phyloP scores from a whole-genome alignment of 371 early-diverging fungal genomes.

The Mucor piriformis region DNA sequence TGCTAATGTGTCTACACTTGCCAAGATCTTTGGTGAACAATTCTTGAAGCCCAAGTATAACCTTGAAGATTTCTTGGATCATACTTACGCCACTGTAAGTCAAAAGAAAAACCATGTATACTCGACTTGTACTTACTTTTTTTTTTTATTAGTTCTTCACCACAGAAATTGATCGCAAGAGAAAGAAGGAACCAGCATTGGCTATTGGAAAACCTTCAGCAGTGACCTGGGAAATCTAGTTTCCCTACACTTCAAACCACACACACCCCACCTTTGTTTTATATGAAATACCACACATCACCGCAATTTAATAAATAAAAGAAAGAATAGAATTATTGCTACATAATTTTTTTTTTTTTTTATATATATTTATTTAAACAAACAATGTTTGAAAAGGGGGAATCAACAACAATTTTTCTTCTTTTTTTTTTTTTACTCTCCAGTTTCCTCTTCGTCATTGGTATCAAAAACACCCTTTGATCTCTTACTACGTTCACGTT shows the following conservation, averaged over 20 bases:
- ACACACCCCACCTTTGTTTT: neutral
- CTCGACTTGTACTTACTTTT: neutral
- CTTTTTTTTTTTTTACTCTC: neutral
- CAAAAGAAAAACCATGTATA: neutral
- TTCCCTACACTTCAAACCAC: neutral
- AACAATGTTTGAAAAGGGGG: neutral
- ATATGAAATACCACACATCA: neutral
- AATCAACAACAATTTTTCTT: neutral
- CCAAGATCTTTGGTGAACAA: slow-evolving; percentile 83
- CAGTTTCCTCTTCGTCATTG: slow-evolving; percentile 42
- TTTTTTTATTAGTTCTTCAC: slow-evolving; percentile 60
- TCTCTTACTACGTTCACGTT: slow-evolving; percentile 74
- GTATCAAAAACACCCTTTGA: slow-evolving; percentile 56
- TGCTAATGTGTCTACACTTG: slow-evolving; percentile 82
- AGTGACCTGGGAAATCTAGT: slow-evolving; percentile 38
- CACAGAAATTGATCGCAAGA: slow-evolving; percentile 65
- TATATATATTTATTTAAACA: neutral
- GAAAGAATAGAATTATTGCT: neutral
- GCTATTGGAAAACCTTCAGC: slow-evolving; percentile 61
- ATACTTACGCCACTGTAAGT: slow-evolving; percentile 80
- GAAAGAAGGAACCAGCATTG: slow-evolving; percentile 72
- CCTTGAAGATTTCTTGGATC: slow-evolving; percentile 93
- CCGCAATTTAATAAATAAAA: neutral
- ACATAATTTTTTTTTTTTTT: too few species aligned
- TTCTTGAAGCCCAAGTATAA: slow-evolving; percentile 83